A percentile compares a stretch with the other conserved stretches of the same genome.
phyloP scores from a whole-genome alignment of 2,329 filamentous ascomycete genomes.

The Paraphoma chrysanthemicola region DNA sequence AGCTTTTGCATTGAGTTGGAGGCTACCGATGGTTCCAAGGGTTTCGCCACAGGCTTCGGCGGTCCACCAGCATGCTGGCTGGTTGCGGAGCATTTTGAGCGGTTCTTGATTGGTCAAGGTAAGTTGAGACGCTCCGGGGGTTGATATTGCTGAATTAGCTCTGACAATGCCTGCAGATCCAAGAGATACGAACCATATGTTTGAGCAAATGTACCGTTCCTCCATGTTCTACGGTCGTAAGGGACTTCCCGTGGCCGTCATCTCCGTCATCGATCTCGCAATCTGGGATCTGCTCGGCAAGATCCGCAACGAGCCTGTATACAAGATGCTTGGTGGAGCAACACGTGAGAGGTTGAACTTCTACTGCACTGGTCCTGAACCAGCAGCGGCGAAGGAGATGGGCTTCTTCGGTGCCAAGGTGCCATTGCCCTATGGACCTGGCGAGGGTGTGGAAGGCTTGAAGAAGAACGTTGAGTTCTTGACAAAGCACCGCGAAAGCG shows the following conservation, averaged over 20 bases:
- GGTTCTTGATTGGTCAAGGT: constrained; percentile 84
- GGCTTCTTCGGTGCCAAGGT: constrained; percentile 93
- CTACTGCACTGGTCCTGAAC: constrained; percentile 93
- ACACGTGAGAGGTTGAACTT: constrained; percentile 84
- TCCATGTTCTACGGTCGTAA: constrained; percentile 98
- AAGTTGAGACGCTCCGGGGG: constrained; percentile 14
- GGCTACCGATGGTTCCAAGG: constrained; percentile 87
- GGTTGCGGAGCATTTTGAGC: constrained; percentile 89
- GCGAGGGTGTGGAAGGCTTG: constrained; percentile 81
- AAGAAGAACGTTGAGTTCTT: constrained; percentile 91
- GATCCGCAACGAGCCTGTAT: constrained; percentile 89
- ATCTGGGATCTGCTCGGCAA: constrained; percentile 93
- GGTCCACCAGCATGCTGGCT: constrained; percentile 95
- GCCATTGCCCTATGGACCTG: constrained; percentile 85
- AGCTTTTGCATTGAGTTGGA: constrained; percentile 93
- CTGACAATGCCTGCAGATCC: constrained; percentile 65
- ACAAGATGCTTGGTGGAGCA: constrained; percentile 92
- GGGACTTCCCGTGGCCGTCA: constrained; percentile 86
- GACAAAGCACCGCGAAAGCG: constrained; percentile 79
- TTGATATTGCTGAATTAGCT: neutral
- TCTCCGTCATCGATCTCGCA: constrained; percentile 92
- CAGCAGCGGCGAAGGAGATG: constrained; percentile 79
- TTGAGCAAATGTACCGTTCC: constrained; percentile 94
- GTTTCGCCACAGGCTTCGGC: constrained; percentile 92
- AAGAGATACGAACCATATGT: constrained; percentile 87